A percentile compares a stretch with the other conserved stretches of the same genome.
Conservation (phyloP, 768 basidiomycete species). For the Mycena vitilis region DNA sequence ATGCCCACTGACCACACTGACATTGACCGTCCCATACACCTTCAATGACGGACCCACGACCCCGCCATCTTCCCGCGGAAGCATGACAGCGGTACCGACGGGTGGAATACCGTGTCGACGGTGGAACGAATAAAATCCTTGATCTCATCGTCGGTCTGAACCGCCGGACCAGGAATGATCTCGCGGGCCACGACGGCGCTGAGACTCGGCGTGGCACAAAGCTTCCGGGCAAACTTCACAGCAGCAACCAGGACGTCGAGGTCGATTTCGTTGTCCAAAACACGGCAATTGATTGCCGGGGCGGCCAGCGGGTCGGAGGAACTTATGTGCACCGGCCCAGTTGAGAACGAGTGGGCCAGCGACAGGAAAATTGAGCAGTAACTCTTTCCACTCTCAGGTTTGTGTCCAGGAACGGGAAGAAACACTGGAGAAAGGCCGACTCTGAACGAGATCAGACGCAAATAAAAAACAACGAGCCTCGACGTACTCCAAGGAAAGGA, state of each 20-base stretch:
- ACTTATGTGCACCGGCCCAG: constrained; percentile 51
- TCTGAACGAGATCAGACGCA: neutral
- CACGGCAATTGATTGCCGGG: constrained; percentile 35
- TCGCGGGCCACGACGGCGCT: neutral
- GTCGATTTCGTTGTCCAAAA: constrained; percentile 40
- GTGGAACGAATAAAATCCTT: neutral
- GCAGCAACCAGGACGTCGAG: constrained; percentile 41
- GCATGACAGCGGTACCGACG: constrained; percentile 47
- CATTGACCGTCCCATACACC: constrained; percentile 37
- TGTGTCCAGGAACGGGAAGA: neutral
- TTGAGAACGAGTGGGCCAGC: constrained; percentile 50
- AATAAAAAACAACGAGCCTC: too few relatives aligned
- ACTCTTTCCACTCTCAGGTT: constrained; percentile 35
- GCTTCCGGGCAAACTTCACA: constrained; percentile 33
- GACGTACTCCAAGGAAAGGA: constrained; percentile 18
- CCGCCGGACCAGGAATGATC: neutral
- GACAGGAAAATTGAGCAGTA: constrained; percentile 37
- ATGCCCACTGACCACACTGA: constrained; percentile 17
- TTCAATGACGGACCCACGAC: constrained; percentile 52
- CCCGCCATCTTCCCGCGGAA: constrained; percentile 48
- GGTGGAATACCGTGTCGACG: constrained; percentile 20
- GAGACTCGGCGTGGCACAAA: constrained; percentile 7
- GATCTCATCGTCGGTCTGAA: constrained; percentile 27
- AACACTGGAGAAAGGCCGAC: constrained; percentile 12
- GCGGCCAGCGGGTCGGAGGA: constrained; percentile 33